A percentile compares a stretch with the other conserved stretches of the same genome.
Evolutionary conservation across 2,329 filamentous ascomycete species (phyloP).

Genomic region (Aspergillaceae sp.): DNA sequence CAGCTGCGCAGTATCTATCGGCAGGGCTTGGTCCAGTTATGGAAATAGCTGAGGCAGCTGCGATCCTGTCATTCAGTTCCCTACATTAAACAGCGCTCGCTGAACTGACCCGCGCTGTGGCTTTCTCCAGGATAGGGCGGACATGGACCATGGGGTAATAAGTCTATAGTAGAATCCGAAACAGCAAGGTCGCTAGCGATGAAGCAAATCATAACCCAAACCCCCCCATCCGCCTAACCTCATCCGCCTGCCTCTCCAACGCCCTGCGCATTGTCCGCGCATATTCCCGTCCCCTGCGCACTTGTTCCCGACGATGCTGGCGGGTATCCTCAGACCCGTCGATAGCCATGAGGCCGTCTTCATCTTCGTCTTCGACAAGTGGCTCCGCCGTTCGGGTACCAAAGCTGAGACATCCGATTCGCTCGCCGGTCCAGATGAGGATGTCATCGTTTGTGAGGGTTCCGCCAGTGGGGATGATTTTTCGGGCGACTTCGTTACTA

Average conservation of each 20-base stretch:
- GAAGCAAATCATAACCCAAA: constrained; percentile 8
- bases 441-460: constrained; percentile 54
- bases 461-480: constrained; percentile 57
- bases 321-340: constrained; percentile 22
- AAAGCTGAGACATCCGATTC: constrained; percentile 57
- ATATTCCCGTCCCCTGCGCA: constrained; percentile 46
- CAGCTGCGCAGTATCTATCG: too few relatives aligned
- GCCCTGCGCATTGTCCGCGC: constrained; percentile 64
- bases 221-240: constrained; percentile 60
- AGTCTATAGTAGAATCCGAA: too few relatives aligned
- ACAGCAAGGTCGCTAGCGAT: too few relatives aligned
- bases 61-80: too few relatives aligned
- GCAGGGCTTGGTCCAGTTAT: too few relatives aligned
- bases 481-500: constrained; percentile 62
- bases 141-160: too few relatives aligned
- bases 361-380: constrained; percentile 19
- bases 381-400: constrained; percentile 45
- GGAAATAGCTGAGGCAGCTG: too few relatives aligned
- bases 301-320: constrained; percentile 23
- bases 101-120: too few relatives aligned
- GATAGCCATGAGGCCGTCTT: constrained; percentile 18
- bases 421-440: constrained; percentile 80
- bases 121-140: too few relatives aligned
- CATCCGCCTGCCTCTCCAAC: constrained; percentile 68
- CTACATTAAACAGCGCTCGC: too few relatives aligned